Conservation (phyloP, 345 rosid species). For the Isatis tinctoria region DNA sequence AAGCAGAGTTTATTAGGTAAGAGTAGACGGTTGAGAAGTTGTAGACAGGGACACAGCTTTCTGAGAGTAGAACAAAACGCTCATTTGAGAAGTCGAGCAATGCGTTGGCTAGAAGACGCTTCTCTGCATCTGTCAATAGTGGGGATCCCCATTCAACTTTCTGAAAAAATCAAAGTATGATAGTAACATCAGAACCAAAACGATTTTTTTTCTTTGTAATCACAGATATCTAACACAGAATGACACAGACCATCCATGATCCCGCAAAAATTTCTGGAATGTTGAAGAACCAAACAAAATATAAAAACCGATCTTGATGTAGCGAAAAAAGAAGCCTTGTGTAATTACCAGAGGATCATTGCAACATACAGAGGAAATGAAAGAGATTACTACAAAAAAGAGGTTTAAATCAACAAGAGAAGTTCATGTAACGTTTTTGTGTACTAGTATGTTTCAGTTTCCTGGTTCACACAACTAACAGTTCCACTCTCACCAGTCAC, state of each 20-base stretch:
- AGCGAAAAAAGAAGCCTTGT: background rate
- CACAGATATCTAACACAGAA: background rate
- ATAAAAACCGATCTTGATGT: background rate
- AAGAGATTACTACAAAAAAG: background rate
- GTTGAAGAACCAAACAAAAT: conserved; percentile 6
- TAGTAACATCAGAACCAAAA: conserved; percentile 10
- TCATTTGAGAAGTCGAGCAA: conserved; percentile 82
- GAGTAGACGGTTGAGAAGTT: conserved; percentile 77
- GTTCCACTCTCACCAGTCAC: background rate
- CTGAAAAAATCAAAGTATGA: conserved; percentile 34
- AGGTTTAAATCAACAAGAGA: background rate
- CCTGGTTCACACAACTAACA: conserved; percentile 12
- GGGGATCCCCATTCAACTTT: conserved; percentile 79
- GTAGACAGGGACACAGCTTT: conserved; percentile 89
- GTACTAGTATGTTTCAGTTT: background rate
- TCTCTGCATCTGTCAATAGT: conserved; percentile 72
- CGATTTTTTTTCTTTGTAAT: background rate
- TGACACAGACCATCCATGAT: background rate
- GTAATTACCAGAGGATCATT: background rate
- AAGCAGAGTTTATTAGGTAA: conserved; percentile 58
- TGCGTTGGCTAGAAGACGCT: conserved; percentile 87
- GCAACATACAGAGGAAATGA: background rate
- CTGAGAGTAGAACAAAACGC: conserved; percentile 86
- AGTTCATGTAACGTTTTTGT: background rate
- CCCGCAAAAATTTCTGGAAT: background rate